These are phyloP conservation scores for Aspergillus cristatus DNA, from an alignment of 495 filamentous ascomycete species.

Conservation along the genomic window DNA sequence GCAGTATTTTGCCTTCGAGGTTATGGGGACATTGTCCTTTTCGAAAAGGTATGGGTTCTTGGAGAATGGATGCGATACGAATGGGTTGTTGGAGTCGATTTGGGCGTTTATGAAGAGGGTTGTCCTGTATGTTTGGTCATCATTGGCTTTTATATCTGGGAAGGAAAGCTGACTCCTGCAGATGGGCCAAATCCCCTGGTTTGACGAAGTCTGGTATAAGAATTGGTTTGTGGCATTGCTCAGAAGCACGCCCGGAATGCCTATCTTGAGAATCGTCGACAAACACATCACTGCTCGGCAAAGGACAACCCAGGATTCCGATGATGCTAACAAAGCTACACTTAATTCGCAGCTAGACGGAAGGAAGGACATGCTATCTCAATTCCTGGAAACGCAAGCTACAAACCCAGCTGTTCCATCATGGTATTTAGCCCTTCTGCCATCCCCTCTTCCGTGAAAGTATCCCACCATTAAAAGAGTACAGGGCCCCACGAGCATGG, in stretches of 20 bases:
- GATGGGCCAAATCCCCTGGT: slow-evolving; percentile 15
- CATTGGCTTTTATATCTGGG: slow-evolving; percentile 1
- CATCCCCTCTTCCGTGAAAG: too few species aligned
- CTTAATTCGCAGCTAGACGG: too few species aligned
- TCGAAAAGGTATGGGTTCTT: slow-evolving; percentile 27
- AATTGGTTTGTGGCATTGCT: too few species aligned
- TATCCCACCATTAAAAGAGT: neutral
- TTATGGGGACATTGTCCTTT: slow-evolving; percentile 30
- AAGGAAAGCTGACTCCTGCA: too few species aligned
- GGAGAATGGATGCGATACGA: slow-evolving; percentile 24
- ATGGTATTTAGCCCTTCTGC: slow-evolving; percentile 20
- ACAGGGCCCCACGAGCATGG: slow-evolving; percentile 11
- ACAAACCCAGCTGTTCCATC: slow-evolving; percentile 11
- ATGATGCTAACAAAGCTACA: too few species aligned
- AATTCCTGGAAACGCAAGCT: too few species aligned
- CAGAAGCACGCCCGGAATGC: too few species aligned
- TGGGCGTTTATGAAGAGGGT: slow-evolving; percentile 16
- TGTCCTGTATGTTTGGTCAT: slow-evolving; percentile 8
- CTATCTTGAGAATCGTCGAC: too few species aligned
- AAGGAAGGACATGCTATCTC: too few species aligned
- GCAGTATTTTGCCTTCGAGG: slow-evolving; percentile 38
- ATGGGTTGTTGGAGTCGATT: slow-evolving; percentile 18
- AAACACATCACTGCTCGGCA: too few species aligned
- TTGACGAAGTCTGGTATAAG: too few species aligned
- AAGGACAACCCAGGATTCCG: too few species aligned